A percentile compares a stretch with the other conserved stretches of the same genome.
phyloP scores from a whole-genome alignment of 164 flowering plant genomes.

The Malania oleifera region DNA sequence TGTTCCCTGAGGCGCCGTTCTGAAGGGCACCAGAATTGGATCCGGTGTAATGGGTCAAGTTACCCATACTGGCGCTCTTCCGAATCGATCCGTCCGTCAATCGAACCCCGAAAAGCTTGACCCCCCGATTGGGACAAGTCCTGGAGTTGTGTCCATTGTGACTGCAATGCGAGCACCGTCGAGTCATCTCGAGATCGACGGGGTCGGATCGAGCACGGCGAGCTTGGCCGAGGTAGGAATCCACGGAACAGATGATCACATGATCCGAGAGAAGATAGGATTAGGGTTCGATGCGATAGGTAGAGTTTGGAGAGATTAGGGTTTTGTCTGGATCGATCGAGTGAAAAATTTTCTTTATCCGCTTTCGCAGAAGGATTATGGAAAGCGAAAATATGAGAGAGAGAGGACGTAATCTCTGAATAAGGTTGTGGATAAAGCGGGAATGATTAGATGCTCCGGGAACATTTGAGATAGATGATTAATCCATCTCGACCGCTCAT shows the following conservation, averaged over 20 bases:
- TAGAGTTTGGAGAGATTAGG: neutral
- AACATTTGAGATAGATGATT: too few relatives aligned
- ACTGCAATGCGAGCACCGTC: constrained; percentile 86
- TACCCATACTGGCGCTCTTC: constrained; percentile 94
- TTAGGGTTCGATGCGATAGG: neutral
- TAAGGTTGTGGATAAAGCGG: constrained; percentile 3
- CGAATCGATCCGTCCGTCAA: constrained; percentile 82
- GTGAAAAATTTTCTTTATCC: neutral
- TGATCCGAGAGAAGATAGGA: neutral
- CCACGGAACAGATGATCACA: neutral
- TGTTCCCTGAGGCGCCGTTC: constrained; percentile 11
- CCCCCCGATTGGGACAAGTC: constrained; percentile 90
- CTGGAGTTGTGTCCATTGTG: constrained; percentile 87
- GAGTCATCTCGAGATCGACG: constrained; percentile 42
- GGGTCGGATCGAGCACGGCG: neutral
- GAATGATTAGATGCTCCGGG: constrained; percentile 7
- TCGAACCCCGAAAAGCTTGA: constrained; percentile 83
- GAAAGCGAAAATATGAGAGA: neutral
- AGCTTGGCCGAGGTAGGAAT: too few relatives aligned
- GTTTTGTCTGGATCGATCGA: neutral
- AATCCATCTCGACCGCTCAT: too few relatives aligned
- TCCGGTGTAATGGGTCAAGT: constrained; percentile 55
- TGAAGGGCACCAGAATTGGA: constrained; percentile 16
- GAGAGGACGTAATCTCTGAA: constrained; percentile 6
- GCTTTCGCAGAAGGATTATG: constrained; percentile 1